Evolutionary conservation across 2,329 filamentous ascomycete species (phyloP), one percentile per base, ranked within the genome.

Genomic region (Penicillium rolfsii): DNA sequence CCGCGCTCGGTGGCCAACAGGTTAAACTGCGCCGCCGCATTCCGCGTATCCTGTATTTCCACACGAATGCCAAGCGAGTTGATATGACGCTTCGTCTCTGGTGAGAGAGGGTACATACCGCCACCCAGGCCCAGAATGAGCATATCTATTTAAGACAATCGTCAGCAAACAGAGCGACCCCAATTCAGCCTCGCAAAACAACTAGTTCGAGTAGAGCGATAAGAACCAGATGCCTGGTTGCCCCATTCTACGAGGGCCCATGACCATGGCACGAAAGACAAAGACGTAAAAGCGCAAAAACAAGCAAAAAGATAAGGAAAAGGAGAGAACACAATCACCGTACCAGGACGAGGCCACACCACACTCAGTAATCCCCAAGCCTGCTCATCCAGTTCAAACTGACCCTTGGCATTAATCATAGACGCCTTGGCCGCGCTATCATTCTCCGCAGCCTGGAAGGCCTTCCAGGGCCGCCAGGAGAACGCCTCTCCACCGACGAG

Each of bases 1-100:
- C 95, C 94, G 55, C 95, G 83, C 80, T 99, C 95, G 19, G 93
- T 98, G n/a, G 93, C 94, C 57, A 99, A 80, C 71, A 99, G 75
- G 74, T 99, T 99, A 77, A 95, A 99, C 75, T 97, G 93, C 36
- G 93, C 90, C 1, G 94, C 91, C 8, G 95, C 95, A 77, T 98
- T 98, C 64, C 92, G 84, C 35, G 95, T 98, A 78, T 98, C 95
- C 72, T 94, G 85, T 3, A 97, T 84, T 72, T 99, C 95, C 5
- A 98, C 83, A 59, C 91, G 84, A 68, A 98, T 90, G 0, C 95
- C 95, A 45, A 98, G 77, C 33, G 85, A 84, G 63, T 89, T 89
- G 59, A 99, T 87, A 68, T 87, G 83, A 60, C 83, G 83, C 68
- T 89, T 87, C 46, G 91, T 91, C 67, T 87, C 83, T 0, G 91